Evolutionary conservation across 257 asterid species (phyloP), one percentile per base, ranked within the genome.

Genomic region (Jacaranda copaia): DNA sequence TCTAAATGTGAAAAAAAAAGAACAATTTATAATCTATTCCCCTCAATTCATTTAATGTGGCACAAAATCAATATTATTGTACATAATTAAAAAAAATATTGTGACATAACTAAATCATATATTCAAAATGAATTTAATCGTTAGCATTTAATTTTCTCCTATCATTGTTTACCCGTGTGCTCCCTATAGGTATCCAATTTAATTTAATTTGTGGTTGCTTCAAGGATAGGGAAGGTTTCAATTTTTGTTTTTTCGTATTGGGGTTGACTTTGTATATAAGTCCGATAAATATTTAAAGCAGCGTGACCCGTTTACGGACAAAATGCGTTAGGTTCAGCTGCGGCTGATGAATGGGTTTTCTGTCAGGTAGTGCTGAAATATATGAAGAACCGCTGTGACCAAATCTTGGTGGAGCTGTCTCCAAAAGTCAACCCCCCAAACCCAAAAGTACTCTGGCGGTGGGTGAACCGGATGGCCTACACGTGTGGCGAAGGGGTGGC

Each of bases 251-350:
- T 62, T 45, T 61, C 4, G 4, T 49, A 51, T 52, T 51, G 40
- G 74, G 83, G 96, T 89, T 90, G 96, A 90, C 96, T 85, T 85
- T 74, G 4, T 4, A 79, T 6, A 68, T 15, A 42, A 69, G 87
- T 79, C 85, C 85, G 84, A 81, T 15, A 70, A 40, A 45, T 77
- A 82, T 15, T 80, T 25, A 81, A 80, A 14, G 68, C 68, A n/a
- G 81, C 73, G 79, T 65, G 82, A 39, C 74, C 68, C 69, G 69
- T 43, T 71, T 72, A 36, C 59, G 76, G 84, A 82, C 87, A 83
- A 87, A 84, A 73, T 60, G 87, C 85, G 72, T 70, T 82, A 81
- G 87, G 91, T 76, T 85, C 72, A 81, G 91, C 74, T 59, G 81
- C 83, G 11, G 61, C 68, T 36, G 52, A 66, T 75, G 81, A 75